Base-by-base conservation (phyloP, 2,329 filamentous ascomycete species). In the Fusarium sublunatum region DNA sequence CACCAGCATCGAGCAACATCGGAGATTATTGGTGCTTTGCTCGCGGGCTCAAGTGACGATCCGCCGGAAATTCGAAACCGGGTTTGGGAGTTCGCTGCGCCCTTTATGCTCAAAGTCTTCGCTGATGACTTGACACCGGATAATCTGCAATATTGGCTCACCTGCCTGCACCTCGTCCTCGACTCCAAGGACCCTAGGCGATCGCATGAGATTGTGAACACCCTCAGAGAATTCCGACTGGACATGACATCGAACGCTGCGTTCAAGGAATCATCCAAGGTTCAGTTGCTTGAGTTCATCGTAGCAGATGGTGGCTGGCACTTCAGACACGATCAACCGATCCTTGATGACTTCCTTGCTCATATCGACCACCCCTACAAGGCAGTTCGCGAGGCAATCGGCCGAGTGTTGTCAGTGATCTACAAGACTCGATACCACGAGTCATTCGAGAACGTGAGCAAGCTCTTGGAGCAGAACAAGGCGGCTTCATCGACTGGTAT, bases 291-390 rank as follows among this genome's bases (percentile, higher is more conserved):
- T 15, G 92, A 97, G 68, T 92, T 96, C 67, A 86, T 91, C 61
- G 91, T 99, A 57, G 88, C 88, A 40, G 93, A 97, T 70, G 86
- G 89, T 32, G 95, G 95, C 2, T 99, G 96, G 95, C 95, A 99
- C 75, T 99, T 97, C 82, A 92, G 92, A 62, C 82, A 92, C 10
- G 92, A 96, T 68, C 87, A 92, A 77, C 93, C 93, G 0, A 94
- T 99, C 46, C 80, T 97, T 7, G 83, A 96, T 31, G 88, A 99
- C 75, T 97, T 98, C 77, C 81, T 99, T 58, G 83, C 85, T 24
- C 95, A 99, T 74, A 88, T 99, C 36, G 93, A 99, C 73, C 95
- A 99, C 75, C 95, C 95, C 0, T 99, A 99, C 81, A 99, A 99
- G 80, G 91, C 93, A 28, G 95, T 99, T 6, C 90, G 95, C 57